Base-by-base conservation (phyloP, 2,329 filamentous ascomycete genomes). In the Aspergillus flavus region DNA sequence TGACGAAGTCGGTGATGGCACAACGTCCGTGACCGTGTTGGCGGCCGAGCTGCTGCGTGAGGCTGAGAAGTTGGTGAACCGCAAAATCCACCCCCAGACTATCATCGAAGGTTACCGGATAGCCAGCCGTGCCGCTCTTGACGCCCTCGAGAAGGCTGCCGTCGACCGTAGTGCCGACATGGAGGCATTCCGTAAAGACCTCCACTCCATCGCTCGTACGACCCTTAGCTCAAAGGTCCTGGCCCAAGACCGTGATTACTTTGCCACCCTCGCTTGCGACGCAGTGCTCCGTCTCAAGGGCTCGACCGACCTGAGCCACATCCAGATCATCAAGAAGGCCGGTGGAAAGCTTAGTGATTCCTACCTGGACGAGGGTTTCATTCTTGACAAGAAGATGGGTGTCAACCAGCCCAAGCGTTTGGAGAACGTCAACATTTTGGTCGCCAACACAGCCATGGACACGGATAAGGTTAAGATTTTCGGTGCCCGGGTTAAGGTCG, bases 401-500 rank as follows among this genome's bases (percentile, higher is more conserved):
- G 94, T 98, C 63, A 98, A 98, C 84, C 95, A 99, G 81, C 95
- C 95, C 60, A 98, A 98, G 86, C 87, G 93, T 63, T 84, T 99
- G 74, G 94, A 98, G 80, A 98, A 99, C 79, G 95, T 94, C 69
- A 99, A 98, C 84, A 99, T 99, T 69, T 82, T 99, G 61, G 92
- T 99, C 26, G 95, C 95, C 68, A 99, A 99, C 83, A 99, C 95
- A 11, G 91, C 94, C 14, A 99, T 99, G 95, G 95, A 99, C 81
- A 99, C 95, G 41, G 95, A 99, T 83, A 99, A 99, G 86, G 92
- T 99, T 83, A 99, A 99, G 87, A 98, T 99, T 74, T 99, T 99
- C 73, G 95, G 95, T 67, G 95, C 95, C 19, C 89, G 94, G 64
- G 93, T 99, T 74, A 98, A 98, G 86, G 95, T 99, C 64, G 91